Percentiles rank a stretch among this genome's conserved stretches.
These are phyloP conservation scores for Dactylellina haptotyla DNA, from an alignment of 2,329 filamentous ascomycete species.

Conservation along the genomic window DNA sequence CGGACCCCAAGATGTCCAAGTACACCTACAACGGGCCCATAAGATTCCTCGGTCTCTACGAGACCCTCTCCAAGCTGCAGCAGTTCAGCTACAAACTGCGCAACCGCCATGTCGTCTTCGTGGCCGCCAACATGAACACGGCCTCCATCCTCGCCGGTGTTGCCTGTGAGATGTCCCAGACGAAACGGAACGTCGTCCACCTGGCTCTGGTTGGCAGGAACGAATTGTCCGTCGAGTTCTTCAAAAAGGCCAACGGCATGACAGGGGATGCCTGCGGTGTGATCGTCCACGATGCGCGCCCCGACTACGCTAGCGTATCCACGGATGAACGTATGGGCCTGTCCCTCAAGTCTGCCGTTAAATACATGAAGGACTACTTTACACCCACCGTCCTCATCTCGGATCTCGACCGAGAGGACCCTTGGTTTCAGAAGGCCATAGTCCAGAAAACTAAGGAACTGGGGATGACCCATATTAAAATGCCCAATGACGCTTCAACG, in stretches of 20 bases:
- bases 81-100: conserved; percentile 26
- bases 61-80: conserved; percentile 40
- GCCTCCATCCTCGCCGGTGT: conserved; percentile 62
- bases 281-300: conserved; percentile 75
- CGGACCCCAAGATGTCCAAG: conserved; percentile 34
- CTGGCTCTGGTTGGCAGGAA: conserved; percentile 80
- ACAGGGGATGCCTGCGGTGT: conserved; percentile 71
- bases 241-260: conserved; percentile 82
- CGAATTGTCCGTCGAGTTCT: conserved; percentile 73
- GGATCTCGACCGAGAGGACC: conserved; percentile 75
- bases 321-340: conserved; percentile 75
- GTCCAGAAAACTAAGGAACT: conserved; percentile 67
- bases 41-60: conserved; percentile 43
- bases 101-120: conserved; percentile 55
- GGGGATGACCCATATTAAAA: conserved; percentile 74
- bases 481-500: conserved; percentile 73
- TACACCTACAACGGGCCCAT: conserved; percentile 40
- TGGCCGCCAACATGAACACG: conserved; percentile 57
- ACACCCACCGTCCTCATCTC: conserved; percentile 80
- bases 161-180: conserved; percentile 83
- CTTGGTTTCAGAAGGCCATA: conserved; percentile 72
- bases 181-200: conserved; percentile 79
- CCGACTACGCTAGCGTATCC: conserved; percentile 76
- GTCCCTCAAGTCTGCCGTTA: conserved; percentile 72
- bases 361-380: conserved; percentile 77